Base-by-base conservation (phyloP, 768 basidiomycete species). In the Serendipita indica region DNA sequence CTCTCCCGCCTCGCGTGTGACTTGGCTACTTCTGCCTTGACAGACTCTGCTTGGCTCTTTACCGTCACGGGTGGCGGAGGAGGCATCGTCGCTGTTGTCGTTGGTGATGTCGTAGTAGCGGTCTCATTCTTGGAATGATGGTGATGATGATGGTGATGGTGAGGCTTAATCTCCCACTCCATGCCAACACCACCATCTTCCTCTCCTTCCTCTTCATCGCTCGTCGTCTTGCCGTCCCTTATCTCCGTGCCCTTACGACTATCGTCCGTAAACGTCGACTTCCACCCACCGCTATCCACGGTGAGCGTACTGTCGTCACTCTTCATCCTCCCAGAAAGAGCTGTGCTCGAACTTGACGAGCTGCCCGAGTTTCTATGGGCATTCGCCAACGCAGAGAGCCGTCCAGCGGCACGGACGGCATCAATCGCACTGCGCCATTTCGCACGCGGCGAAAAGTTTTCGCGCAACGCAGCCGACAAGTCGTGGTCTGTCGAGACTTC, bases 361-460 rank as follows among this genome's bases (percentile, higher is more conserved):
- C 2, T 2, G 2, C 41, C 41, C 12, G 18, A n/a, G n/a, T 25
- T 43, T 3, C 41, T n/a, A 43, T 54, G 49, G 4, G 49, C n/a
- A 1, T 25, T 12, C 7, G 49, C 49, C 16, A 54, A 27, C 32
- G 49, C 49, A 2, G 25, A 28, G n/a, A 70, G 61, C 32, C 75
- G 5, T 18, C 62, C 39, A 28, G 71, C 65, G 2, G 73, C 74
- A 16, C 73, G 72, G n/a, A 77, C 72, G 37, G 73, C 71, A 56
- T 69, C 66, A 64, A 92, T 88, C 13, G 86, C 86, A 1, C 74
- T 72, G 54, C 79, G 77, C 90, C 89, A 92, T 35, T 76, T 76
- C 1, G 80, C 82, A 39, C 76, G 76, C 0, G 89, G 77, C 65
- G 89, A 76, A 70, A 94, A 93, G 73, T 91, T 80, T 32, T 89